Evolutionary conservation across 768 basidiomycete species (phyloP).

Genomic region (Tulasnella sp.): DNA sequence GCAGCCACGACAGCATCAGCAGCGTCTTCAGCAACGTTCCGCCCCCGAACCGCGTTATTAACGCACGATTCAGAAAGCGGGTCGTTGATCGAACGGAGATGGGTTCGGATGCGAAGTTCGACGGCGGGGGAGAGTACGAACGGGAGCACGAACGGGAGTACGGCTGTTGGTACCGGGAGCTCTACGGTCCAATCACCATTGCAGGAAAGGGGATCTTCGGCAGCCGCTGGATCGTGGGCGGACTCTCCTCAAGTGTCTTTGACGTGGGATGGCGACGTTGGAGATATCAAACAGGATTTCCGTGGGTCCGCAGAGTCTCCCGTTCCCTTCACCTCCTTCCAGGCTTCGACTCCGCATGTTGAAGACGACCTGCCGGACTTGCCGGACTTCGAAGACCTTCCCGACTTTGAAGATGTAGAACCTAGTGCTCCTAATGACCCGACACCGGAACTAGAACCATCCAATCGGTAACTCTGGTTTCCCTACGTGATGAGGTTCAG

Average conservation of each 20-base stretch:
- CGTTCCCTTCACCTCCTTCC: neutral
- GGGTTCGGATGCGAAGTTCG: neutral
- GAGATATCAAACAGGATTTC: neutral
- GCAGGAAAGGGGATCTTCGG: neutral
- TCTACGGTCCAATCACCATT: neutral
- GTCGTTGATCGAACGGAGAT: neutral
- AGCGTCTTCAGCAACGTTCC: neutral
- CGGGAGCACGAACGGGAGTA: neutral
- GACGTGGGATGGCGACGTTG: neutral
- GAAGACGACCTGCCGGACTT: neutral
- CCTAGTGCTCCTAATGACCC: neutral
- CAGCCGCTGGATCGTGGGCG: neutral
- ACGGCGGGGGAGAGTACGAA: neutral
- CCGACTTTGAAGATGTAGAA: neutral
- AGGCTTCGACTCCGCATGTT: neutral
- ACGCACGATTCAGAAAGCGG: neutral
- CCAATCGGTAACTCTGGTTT: neutral
- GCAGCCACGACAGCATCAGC: neutral
- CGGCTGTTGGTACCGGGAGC: neutral
- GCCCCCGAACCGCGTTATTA: neutral
- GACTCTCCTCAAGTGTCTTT: neutral
- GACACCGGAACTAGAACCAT: neutral
- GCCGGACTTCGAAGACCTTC: neutral
- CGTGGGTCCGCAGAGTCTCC: neutral
- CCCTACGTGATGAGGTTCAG: neutral